Percentiles rank a stretch among this genome's conserved stretches.
Evolutionary conservation across 177 flowering plant species (phyloP).

Genomic region (Vitis hybrid): DNA sequence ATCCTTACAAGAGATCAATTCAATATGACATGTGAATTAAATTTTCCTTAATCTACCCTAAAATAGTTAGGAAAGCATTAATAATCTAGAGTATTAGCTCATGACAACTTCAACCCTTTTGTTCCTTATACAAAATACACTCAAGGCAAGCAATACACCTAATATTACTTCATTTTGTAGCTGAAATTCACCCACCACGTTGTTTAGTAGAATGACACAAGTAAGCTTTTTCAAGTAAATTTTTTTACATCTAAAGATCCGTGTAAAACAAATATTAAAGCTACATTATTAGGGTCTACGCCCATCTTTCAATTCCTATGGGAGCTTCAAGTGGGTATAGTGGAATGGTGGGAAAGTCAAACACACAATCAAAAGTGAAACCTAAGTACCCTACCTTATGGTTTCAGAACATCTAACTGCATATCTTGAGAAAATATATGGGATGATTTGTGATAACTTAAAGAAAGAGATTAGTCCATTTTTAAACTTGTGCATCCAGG

Average conservation of each 20-base stretch:
- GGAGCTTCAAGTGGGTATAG: slow-evolving; percentile 74
- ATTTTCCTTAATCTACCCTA: slow-evolving; percentile 12
- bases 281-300: slow-evolving; percentile 49
- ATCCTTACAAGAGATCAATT: not conserved
- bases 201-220: slow-evolving; percentile 76
- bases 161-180: slow-evolving; percentile 36
- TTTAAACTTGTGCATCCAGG: slow-evolving; percentile 72
- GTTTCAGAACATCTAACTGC: slow-evolving; percentile 81
- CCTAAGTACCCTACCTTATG: slow-evolving; percentile 86
- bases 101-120: slow-evolving; percentile 73
- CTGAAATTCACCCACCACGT: slow-evolving; percentile 42
- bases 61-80: slow-evolving; percentile 49
- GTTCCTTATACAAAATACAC: slow-evolving; percentile 64
- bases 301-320: slow-evolving; percentile 33
- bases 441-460: slow-evolving; percentile 71
- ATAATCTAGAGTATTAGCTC: slow-evolving; percentile 69
- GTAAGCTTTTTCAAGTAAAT: slow-evolving; percentile 49
- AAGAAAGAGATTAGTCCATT: slow-evolving; percentile 77
- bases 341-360: slow-evolving; percentile 69
- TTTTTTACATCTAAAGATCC: not conserved
- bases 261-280: slow-evolving; percentile 4
- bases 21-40: slow-evolving; percentile 4
- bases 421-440: slow-evolving; percentile 78
- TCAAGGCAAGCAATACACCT: slow-evolving; percentile 57
- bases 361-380: slow-evolving; percentile 52